Conservation (phyloP, 495 filamentous ascomycete genomes). For the Podospora bellae-mahoneyi region DNA sequence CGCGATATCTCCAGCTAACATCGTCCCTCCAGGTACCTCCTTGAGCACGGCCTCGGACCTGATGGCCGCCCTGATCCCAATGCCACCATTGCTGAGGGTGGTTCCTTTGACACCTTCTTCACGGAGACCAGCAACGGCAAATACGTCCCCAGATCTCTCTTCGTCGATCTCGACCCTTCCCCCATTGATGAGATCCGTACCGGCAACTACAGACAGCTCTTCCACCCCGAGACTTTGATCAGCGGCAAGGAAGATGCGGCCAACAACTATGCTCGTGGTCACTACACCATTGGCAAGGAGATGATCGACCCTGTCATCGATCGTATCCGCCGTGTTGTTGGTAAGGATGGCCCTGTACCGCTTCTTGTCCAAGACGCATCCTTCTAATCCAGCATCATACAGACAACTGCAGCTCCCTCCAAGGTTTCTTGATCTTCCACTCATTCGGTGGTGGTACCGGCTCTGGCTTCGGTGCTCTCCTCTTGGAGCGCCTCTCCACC, state of each 20-base stretch:
- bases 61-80: constrained; percentile 71
- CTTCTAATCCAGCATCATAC: constrained; percentile 24
- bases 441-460: constrained; percentile 91
- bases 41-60: constrained; percentile 80
- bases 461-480: constrained; percentile 82
- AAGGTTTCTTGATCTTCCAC: constrained; percentile 92
- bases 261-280: constrained; percentile 93
- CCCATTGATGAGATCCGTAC: constrained; percentile 91
- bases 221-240: constrained; percentile 84
- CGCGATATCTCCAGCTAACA: constrained; percentile 16
- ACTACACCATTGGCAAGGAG: constrained; percentile 93
- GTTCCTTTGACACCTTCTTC: constrained; percentile 88
- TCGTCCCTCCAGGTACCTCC: constrained; percentile 64
- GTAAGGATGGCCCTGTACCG: constrained; percentile 41
- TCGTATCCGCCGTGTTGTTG: constrained; percentile 77
- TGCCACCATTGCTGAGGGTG: constrained; percentile 56
- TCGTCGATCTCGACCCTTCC: constrained; percentile 84
- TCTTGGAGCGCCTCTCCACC: constrained; percentile 81
- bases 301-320: constrained; percentile 80
- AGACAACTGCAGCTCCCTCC: constrained; percentile 90
- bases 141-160: constrained; percentile 87
- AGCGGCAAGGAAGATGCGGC: constrained; percentile 92
- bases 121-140: constrained; percentile 82
- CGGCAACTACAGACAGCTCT: constrained; percentile 76
- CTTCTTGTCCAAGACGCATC: not conserved